These are phyloP conservation scores for Arthrobotrys musiformis DNA, from an alignment of 2,329 filamentous ascomycete species.

Conservation along the genomic window DNA sequence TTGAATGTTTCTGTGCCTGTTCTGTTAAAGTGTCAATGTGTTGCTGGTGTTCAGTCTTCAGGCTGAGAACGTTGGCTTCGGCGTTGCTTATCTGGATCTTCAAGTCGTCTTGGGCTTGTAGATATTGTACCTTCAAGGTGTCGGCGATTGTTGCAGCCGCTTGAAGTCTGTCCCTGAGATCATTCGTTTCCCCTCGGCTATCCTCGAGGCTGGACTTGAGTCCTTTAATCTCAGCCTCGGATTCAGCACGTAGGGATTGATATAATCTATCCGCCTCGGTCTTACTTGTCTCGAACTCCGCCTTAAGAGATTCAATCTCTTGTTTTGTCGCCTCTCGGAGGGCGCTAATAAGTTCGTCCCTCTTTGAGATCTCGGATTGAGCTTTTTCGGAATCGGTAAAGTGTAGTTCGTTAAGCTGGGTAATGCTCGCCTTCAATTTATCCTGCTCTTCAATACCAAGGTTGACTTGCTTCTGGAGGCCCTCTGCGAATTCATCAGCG, in stretches of 20 bases:
- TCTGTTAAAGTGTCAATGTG: conserved; percentile 40
- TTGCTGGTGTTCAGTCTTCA: conserved; percentile 36
- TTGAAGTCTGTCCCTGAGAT: conserved; percentile 35
- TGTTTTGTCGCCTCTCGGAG: conserved; percentile 39
- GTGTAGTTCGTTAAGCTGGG: conserved; percentile 40
- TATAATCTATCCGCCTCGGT: conserved; percentile 33
- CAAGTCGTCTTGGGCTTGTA: conserved; percentile 44
- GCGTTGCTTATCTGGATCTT: conserved; percentile 44
- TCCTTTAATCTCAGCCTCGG: conserved; percentile 18
- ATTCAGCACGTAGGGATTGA: conserved; percentile 16
- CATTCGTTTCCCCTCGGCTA: conserved; percentile 9
- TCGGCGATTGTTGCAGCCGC: conserved; percentile 32
- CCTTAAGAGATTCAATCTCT: conserved; percentile 42
- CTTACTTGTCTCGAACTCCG: conserved; percentile 41
- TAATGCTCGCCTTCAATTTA: conserved; percentile 35
- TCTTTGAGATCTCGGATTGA: conserved; percentile 22
- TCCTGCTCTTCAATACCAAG: conserved; percentile 36
- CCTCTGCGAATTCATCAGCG: conserved; percentile 35
- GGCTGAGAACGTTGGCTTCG: conserved; percentile 32
- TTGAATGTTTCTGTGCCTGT: conserved; percentile 41
- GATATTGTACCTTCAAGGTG: conserved; percentile 33
- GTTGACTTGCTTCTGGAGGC: conserved; percentile 33
- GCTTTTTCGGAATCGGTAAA: conserved; percentile 15
- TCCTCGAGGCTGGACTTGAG: conserved; percentile 30
- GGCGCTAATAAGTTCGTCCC: conserved; percentile 41